These are phyloP conservation scores for Acanthamoeba lenticulata DNA, from an alignment of 208 protist species.

Conservation along the genomic window DNA sequence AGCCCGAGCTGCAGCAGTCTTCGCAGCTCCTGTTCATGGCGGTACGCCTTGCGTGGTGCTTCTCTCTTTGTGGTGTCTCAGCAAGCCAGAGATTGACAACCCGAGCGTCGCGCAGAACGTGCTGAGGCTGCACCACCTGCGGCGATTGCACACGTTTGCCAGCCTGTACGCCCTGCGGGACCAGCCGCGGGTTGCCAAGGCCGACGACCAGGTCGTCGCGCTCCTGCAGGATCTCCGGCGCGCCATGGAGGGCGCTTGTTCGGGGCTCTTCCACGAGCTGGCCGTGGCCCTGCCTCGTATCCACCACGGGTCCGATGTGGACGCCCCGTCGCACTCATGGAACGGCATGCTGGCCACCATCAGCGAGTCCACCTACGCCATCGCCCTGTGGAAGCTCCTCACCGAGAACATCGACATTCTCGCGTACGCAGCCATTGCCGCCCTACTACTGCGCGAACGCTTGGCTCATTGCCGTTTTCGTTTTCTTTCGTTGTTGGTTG, in stretches of 20 bases:
- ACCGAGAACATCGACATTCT: constrained; percentile 56
- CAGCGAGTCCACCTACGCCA: neutral
- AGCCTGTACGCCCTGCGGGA: constrained; percentile 55
- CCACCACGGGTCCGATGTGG: neutral
- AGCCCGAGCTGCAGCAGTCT: neutral
- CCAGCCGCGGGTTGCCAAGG: neutral
- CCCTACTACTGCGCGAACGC: no score
- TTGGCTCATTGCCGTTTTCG: neutral
- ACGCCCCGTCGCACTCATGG: neutral
- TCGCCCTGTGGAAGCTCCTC: constrained; percentile 59
- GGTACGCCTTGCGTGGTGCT: neutral
- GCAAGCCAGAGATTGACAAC: no score
- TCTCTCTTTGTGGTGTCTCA: neutral
- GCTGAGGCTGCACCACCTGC: constrained; percentile 4
- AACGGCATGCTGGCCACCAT: constrained; percentile 53
- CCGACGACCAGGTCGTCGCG: neutral
- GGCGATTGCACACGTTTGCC: constrained; percentile 36
- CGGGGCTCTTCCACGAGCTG: constrained; percentile 19
- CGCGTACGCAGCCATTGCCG: neutral
- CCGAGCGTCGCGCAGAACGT: no score
- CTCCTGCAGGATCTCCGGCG: neutral
- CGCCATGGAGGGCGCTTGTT: neutral
- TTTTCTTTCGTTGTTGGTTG: neutral
- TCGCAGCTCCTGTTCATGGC: neutral
- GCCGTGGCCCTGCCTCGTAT: neutral